Conservation (phyloP, 202 grass and related monocot genomes). For the Bolboschoenoplectus hybrid region DNA sequence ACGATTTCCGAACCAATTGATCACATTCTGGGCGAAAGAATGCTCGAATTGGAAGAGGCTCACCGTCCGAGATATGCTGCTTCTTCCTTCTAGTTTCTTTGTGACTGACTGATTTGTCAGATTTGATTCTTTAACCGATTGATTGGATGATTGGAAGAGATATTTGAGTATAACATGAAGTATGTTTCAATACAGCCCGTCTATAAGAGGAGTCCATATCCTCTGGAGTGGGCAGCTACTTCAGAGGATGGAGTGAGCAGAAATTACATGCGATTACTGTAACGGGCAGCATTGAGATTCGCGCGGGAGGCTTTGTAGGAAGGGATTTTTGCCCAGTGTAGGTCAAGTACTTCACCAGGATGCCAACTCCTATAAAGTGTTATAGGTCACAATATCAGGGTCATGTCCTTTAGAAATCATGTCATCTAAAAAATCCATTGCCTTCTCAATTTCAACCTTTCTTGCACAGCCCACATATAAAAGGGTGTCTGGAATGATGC, state of each 20-base stretch:
- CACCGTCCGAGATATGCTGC: background rate
- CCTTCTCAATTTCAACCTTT: background rate
- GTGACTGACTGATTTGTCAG: background rate
- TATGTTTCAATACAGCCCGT: background rate
- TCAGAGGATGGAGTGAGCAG: too few relatives aligned
- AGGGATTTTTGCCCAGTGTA: too few relatives aligned
- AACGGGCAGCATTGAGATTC: too few relatives aligned
- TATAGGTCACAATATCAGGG: background rate
- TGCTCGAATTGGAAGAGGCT: background rate
- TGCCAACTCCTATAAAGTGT: background rate
- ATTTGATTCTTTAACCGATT: background rate
- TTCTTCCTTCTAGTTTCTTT: background rate
- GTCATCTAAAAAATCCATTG: background rate
- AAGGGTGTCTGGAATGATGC: too few relatives aligned
- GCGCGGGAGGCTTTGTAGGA: too few relatives aligned
- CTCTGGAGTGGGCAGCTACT: too few relatives aligned
- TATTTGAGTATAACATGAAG: background rate
- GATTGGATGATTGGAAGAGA: background rate
- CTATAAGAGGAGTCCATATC: background rate
- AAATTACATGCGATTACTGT: too few relatives aligned
- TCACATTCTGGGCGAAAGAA: background rate
- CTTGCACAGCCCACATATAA: background rate
- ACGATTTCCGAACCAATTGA: background rate
- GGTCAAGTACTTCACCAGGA: too few relatives aligned
- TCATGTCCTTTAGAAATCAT: background rate